A percentile compares a stretch with the other conserved stretches of the same genome.
Conservation (phyloP, 352 stramenopile species). For the Phytophthora hibernalis region DNA sequence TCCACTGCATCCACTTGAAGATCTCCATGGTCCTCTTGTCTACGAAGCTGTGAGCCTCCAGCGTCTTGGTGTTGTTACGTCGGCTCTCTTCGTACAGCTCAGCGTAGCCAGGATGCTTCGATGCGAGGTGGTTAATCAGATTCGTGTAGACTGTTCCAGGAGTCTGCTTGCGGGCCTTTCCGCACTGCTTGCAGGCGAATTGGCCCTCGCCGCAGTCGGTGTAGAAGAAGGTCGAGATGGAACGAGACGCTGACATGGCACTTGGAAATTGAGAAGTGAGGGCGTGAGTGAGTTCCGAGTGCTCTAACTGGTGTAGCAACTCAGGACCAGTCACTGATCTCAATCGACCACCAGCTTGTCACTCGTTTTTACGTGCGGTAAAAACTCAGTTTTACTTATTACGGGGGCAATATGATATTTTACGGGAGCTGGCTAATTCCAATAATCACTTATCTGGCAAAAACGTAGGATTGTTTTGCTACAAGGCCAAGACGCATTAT, state of each 20-base stretch:
- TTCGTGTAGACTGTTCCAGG: slow-evolving; percentile 7
- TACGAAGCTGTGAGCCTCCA: slow-evolving; percentile 2
- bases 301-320: no score
- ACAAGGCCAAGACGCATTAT: no score
- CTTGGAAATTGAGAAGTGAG: slow-evolving; percentile 1
- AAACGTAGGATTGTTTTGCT: no score
- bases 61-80: neutral
- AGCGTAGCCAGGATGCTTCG: neutral
- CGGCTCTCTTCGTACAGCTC: slow-evolving; percentile 6
- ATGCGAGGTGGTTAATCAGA: slow-evolving; percentile 10
- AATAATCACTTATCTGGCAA: no score
- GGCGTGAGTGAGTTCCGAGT: no score
- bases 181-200: slow-evolving; percentile 10
- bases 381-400: no score
- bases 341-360: no score
- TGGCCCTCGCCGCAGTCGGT: neutral
- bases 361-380: no score
- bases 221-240: slow-evolving; percentile 10
- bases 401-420: no score
- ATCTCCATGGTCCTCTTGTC: slow-evolving; percentile 9
- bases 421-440: no score
- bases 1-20: slow-evolving; percentile 12
- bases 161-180: neutral
- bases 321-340: no score
- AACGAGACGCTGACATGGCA: neutral